These are phyloP conservation scores for Kwoniella dendrophila DNA, from an alignment of 768 basidiomycete genomes.

Conservation along the genomic window DNA sequence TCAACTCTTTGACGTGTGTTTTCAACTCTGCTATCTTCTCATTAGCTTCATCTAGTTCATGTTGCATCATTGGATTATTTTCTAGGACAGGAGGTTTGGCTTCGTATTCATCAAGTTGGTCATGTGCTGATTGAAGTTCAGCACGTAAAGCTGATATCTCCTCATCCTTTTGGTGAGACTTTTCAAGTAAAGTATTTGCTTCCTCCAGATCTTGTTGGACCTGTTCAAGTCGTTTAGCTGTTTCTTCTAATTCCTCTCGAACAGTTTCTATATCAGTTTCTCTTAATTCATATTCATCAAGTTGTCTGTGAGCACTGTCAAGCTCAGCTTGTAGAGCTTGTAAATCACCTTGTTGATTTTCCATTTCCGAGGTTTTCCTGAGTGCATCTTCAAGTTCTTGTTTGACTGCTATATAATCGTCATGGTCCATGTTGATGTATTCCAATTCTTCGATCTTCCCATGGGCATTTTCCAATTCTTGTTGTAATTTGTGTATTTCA, in stretches of 20 bases:
- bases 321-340: conserved; percentile 22
- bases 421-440: not conserved
- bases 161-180: not conserved
- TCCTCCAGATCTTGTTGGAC: not conserved
- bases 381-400: conserved; percentile 14
- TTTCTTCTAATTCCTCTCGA: not conserved
- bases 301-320: conserved; percentile 16
- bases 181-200: not conserved
- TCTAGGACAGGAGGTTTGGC: no score
- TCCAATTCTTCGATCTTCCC: not conserved
- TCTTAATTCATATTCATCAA: not conserved
- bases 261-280: not conserved
- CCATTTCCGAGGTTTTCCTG: not conserved
- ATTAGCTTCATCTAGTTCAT: conserved; percentile 12
- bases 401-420: conserved; percentile 3
- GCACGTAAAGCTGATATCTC: not conserved
- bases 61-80: not conserved
- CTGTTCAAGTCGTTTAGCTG: not conserved
- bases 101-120: not conserved
- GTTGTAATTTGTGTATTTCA: not conserved
- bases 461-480: conserved; percentile 18
- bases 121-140: not conserved
- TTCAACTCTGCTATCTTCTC: conserved; percentile 42
- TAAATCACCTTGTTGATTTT: conserved; percentile 3
- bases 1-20: conserved; percentile 54